Base-by-base conservation (phyloP, 2,329 filamentous ascomycete genomes). In the Pseudogymnoascus pannorum region DNA sequence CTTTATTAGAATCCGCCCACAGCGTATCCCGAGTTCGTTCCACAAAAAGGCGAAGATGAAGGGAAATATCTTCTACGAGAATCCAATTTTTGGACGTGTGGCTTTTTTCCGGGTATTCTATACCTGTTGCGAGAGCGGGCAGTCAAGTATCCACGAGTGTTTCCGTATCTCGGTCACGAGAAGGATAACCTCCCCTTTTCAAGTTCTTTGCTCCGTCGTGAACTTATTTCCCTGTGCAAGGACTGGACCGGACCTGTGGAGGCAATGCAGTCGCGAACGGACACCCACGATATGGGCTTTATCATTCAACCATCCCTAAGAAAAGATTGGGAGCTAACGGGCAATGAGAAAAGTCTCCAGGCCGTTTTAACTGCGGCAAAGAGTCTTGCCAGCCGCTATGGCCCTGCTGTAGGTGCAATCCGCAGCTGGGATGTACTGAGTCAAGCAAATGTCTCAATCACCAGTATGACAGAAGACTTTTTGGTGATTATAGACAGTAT, bases 251-350 rank as follows among this genome's bases (percentile, higher is more conserved):
- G 69, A 2, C 75, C 74, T 0, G 65, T 78, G 0, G 74, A 75
- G 64, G 20, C 61, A 31, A 71, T 72, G 64, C 71, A 72, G 16
- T 67, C 64, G 63, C 74, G 77, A 4, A 80, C 73, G 3, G 78
- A 81, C 60, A 83, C 80, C 0, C 81, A 83, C 60, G 80, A 83
- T 57, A 75, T 83, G 71, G 78, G 77, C 0, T 83, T 83, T 64
- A 81, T 83, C 65, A 77, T 82, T 3, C 75, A 78, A 20, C 79
- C 79, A 0, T 76, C 77, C 1, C 71, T 80, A 59, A 77, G 77
- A 36, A 75, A 76, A 12, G 73, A 77, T 3, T 82, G 78, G 77
- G 77, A 81, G 36, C 69, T 81, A 5, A 72, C 74, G 0, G 72
- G 73, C 0, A 75, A 78, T 42, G 54, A 64, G 2, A 61, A 71